Percentiles rank a stretch among this genome's conserved stretches.
Conservation (phyloP, 495 filamentous ascomycete species). For the Astrothelium macrocarpum region DNA sequence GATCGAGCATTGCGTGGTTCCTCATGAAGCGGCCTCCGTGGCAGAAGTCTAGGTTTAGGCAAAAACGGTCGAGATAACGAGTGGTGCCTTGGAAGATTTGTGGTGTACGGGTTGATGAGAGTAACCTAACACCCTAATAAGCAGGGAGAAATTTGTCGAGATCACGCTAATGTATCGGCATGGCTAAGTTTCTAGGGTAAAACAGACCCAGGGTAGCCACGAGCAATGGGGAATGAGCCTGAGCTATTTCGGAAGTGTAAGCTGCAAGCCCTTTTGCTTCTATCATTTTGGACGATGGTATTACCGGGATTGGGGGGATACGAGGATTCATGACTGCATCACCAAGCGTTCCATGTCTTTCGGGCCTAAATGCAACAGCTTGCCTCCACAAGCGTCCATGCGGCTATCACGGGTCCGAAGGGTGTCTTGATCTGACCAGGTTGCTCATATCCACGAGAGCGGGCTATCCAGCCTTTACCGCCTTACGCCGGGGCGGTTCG, state of each 20-base stretch:
- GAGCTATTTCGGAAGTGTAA: constrained; percentile 4
- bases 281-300: neutral
- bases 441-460: neutral
- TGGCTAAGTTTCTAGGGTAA: neutral
- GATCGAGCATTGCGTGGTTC: neutral
- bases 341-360: constrained; percentile 3
- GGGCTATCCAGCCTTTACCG: neutral
- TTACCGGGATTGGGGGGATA: constrained; percentile 2
- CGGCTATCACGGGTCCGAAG: constrained; percentile 1
- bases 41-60: constrained; percentile 3
- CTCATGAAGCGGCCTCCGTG: neutral
- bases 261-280: constrained; percentile 1
- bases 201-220: neutral
- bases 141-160: neutral
- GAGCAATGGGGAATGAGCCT: neutral
- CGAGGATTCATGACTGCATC: constrained; percentile 3
- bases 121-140: neutral
- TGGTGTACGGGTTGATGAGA: neutral
- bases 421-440: neutral
- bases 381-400: neutral
- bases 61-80: neutral
- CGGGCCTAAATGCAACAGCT: neutral
- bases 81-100: neutral
- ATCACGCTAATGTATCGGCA: constrained; percentile 1
- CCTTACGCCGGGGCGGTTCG: constrained; percentile 4